Conservation (phyloP, 441 rosid species). For the Jatropha podagrica region DNA sequence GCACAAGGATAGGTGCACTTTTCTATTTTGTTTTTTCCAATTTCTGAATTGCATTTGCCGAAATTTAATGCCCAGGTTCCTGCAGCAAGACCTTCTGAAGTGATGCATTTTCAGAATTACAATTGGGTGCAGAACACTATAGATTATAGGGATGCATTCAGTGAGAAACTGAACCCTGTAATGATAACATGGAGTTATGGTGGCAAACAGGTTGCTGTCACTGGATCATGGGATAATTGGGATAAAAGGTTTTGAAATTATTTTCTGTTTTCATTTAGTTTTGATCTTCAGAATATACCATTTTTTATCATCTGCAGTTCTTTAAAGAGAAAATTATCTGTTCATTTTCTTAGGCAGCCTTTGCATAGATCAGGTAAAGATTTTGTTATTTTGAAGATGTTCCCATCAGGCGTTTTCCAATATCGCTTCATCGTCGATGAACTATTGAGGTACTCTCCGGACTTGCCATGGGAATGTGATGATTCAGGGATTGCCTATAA, state of each 20-base stretch:
- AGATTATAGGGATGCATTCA: constrained; percentile 21
- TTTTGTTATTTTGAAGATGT: constrained; percentile 48
- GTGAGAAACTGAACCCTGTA: constrained; percentile 35
- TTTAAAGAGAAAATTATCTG: constrained; percentile 6
- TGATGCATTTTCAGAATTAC: constrained; percentile 24
- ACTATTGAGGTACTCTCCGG: constrained; percentile 37
- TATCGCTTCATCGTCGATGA: constrained; percentile 56
- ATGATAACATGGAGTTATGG: constrained; percentile 59
- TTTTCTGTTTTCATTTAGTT: constrained; percentile 7
- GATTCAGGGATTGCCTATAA: constrained; percentile 45
- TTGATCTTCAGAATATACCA: constrained; percentile 1
- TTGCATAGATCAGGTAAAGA: constrained; percentile 49
- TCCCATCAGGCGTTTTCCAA: constrained; percentile 55
- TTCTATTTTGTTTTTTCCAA: not conserved
- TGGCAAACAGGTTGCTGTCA: constrained; percentile 52
- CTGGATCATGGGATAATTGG: constrained; percentile 74
- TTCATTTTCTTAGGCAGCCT: constrained; percentile 37
- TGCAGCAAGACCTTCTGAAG: constrained; percentile 23
- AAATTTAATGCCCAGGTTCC: constrained; percentile 31
- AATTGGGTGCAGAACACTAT: constrained; percentile 11
- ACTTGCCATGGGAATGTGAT: constrained; percentile 51
- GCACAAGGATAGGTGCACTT: no score
- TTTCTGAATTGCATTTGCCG: constrained; percentile 16
- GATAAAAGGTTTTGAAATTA: constrained; percentile 31
- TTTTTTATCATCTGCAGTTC: not conserved